Evolutionary conservation across 495 filamentous ascomycete species (phyloP), one percentile per base, ranked within the genome.

Genomic region (Xanthoparmelia taractica): DNA sequence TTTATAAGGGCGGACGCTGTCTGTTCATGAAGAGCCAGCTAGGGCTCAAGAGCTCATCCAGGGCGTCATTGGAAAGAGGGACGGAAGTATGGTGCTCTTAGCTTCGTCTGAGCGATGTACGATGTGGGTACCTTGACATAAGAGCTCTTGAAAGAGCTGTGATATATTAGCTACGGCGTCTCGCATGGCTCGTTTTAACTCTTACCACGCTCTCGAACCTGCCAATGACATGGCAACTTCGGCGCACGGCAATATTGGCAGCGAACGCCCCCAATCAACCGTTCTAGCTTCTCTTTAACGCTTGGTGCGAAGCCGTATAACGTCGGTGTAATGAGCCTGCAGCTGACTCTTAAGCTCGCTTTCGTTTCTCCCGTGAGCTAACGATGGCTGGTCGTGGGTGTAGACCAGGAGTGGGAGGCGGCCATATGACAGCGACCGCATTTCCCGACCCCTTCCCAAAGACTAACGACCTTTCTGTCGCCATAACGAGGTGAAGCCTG

Each of bases 1-100:
- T 66, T 8, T 36, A 43, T 40, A 31, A 63, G 65, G 34, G n/a
- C n/a, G n/a, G n/a, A n/a, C n/a, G n/a, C n/a, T n/a, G n/a, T n/a
- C n/a, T n/a, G n/a, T n/a, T n/a, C n/a, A 60, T 55, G 41, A 54
- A 66, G 31, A 65, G 31, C 29, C 7, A 59, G 40, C 55, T 29
- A 0, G 63, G 31, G 23, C 54, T 64, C 23, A 64, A 66, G 50
- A 40, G 61, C 23, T 63, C 15, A 17, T 47, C 23, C 7, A 31
- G 15, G 36, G 15, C 41, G 4, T 31, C 52, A n/a, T 43, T 17
- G 18, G 38, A 45, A 20, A 33, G 38, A 63, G 20, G 36, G 31
- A 27, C 27, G 17, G 55, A 34, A 25, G 38, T 12, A 57, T 45
- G 15, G 15, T 29, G n/a, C 57, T 63, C 4, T 33, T 17, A 3